Conservation (phyloP, 2,329 filamentous ascomycete species). For the Chaetothyriales sp. region DNA sequence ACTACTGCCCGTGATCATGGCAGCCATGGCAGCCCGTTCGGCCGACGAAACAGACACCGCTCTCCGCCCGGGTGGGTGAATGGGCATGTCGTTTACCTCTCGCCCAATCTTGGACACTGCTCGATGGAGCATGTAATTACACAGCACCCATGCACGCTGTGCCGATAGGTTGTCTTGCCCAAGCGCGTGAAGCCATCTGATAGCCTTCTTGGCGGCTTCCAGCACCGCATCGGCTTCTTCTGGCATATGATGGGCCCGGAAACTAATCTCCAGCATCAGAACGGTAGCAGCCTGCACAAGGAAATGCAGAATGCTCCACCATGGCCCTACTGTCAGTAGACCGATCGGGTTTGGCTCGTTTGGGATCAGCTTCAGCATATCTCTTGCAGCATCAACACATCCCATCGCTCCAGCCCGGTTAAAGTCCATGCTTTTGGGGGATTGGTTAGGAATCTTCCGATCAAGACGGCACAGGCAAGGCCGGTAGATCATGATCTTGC, state of each 20-base stretch:
- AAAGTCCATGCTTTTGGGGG: conserved; percentile 20
- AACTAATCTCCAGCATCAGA: conserved; percentile 32
- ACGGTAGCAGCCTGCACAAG: conserved; percentile 31
- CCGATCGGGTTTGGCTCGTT: conserved; percentile 26
- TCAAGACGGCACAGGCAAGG: conserved; percentile 33
- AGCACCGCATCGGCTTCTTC: conserved; percentile 25
- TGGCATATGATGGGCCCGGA: conserved; percentile 30
- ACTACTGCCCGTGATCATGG: not conserved
- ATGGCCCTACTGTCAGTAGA: conserved; percentile 28
- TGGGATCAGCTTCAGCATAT: conserved; percentile 28
- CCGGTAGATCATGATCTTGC: conserved; percentile 29
- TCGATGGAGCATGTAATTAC: conserved; percentile 23
- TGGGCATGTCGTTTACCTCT: conserved; percentile 20
- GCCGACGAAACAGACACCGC: not conserved
- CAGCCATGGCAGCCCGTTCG: not conserved
- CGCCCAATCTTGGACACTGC: conserved; percentile 22
- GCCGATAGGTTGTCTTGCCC: conserved; percentile 25
- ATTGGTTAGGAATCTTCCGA: conserved; percentile 20
- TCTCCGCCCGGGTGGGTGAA: conserved; percentile 8
- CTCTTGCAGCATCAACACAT: conserved; percentile 26
- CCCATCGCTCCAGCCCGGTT: conserved; percentile 26
- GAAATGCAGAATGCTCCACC: conserved; percentile 33
- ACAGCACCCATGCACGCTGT: conserved; percentile 29
- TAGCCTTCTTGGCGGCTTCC: conserved; percentile 25
- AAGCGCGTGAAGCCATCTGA: conserved; percentile 30